phyloP scores from a whole-genome alignment of 768 basidiomycete species.

The Trametes villosa region DNA sequence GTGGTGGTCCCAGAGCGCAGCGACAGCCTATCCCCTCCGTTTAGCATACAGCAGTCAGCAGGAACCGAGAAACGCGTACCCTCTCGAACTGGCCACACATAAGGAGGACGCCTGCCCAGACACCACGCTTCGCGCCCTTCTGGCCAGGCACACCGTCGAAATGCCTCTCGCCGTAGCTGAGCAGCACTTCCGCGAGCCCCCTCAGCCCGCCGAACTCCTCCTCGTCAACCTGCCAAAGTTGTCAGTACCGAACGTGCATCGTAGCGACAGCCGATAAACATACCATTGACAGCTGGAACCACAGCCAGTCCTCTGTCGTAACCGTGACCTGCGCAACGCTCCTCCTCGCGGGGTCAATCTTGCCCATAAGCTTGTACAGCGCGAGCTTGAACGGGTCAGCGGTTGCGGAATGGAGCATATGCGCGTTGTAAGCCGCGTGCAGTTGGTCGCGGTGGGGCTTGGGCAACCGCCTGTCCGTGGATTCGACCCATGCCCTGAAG shows the following conservation, averaged over 20 bases:
- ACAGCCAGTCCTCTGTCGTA: slow-evolving; percentile 97
- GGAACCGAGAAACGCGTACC: slow-evolving; percentile 43
- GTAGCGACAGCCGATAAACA: slow-evolving; percentile 13
- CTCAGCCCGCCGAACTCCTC: slow-evolving; percentile 80
- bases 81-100: slow-evolving; percentile 95
- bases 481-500: slow-evolving; percentile 84
- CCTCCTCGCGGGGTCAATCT: slow-evolving; percentile 80
- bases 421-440: slow-evolving; percentile 78
- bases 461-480: slow-evolving; percentile 73
- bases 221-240: slow-evolving; percentile 64
- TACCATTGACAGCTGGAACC: slow-evolving; percentile 93
- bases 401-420: slow-evolving; percentile 86
- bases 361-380: slow-evolving; percentile 93
- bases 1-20: slow-evolving; percentile 84
- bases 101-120: slow-evolving; percentile 84
- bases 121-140: slow-evolving; percentile 60
- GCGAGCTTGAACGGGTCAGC: slow-evolving; percentile 97
- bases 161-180: slow-evolving; percentile 81
- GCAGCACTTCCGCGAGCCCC: slow-evolving; percentile 71
- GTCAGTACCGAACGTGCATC: background rate
- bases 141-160: slow-evolving; percentile 72
- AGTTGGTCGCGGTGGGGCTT: slow-evolving; percentile 81
- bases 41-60: background rate
- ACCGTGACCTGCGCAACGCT: slow-evolving; percentile 83
- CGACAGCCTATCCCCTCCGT: slow-evolving; percentile 66